Evolutionary conservation across 257 asterid species (phyloP).

Genomic region (Nicotiana tomentosiformis): DNA sequence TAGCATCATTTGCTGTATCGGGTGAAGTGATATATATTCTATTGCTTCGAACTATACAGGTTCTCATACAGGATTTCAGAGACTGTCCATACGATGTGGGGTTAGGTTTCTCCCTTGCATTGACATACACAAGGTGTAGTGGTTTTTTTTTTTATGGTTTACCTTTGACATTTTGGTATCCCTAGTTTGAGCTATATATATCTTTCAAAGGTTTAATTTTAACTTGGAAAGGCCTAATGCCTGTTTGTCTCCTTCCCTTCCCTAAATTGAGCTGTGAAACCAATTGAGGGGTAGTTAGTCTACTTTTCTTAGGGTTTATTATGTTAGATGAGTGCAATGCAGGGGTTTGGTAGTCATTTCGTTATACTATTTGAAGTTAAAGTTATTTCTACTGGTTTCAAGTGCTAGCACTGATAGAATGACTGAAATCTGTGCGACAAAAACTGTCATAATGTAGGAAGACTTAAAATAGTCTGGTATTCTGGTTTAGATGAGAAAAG

Average conservation of each 20-base stretch:
- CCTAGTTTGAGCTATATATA: neutral
- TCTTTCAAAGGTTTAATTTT: neutral
- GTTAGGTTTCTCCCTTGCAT: slow-evolving; percentile 91
- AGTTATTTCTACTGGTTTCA: neutral
- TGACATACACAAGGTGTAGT: slow-evolving; percentile 84
- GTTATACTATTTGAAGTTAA: no score
- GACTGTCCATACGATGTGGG: slow-evolving; percentile 46
- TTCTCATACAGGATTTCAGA: slow-evolving; percentile 27
- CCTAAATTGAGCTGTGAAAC: neutral
- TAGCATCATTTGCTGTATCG: neutral
- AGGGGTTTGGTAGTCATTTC: neutral
- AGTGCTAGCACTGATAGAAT: no score
- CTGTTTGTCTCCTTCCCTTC: neutral
- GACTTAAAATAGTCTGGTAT: no score
- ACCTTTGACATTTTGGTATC: neutral
- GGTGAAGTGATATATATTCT: neutral
- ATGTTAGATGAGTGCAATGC: neutral
- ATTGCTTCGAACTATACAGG: slow-evolving; percentile 17
- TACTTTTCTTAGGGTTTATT: neutral
- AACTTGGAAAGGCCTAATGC: neutral
- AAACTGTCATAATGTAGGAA: no score
- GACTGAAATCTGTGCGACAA: no score
- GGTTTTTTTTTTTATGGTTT: neutral
- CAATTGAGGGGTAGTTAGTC: no score
- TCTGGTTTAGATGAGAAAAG: no score